Base-by-base conservation (phyloP, 2,329 filamentous ascomycete species). In the Ceratocystis harringtonii region DNA sequence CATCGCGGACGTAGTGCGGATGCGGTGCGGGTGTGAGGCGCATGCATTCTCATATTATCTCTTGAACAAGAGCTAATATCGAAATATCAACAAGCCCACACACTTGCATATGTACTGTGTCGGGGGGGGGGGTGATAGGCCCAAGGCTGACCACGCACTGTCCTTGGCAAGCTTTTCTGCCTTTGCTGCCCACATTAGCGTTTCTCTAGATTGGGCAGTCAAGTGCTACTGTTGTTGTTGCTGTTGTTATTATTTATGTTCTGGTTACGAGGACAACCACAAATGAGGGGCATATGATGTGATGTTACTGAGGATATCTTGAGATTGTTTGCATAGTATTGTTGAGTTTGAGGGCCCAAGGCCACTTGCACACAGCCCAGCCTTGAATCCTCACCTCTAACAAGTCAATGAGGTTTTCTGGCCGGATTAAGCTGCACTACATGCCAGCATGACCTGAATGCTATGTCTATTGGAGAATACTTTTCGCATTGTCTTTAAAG, bases 11-110 rank as follows among this genome's bases (percentile, higher is more conserved):
- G 36, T 25, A 25, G 15, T 30, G 28, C 55, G 28, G 28, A 58
- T 58, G 55, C 55, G 30, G 28, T 36, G 28, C 19, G 8, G 12
- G 55, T n/a, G 55, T 58, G 55, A 58, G 55, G 55, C 55, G 28
- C 55, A 58, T 58, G 55, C 55, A 36, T 36, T 5, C 15, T n/a
- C 55, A 58, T 58, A 58, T 36, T 58, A 58, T 58, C 55, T 32
- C 55, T 30, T 17, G 55, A n/a, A 5, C 36, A 15, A 25, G 28
- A 36, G 55, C 12, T 36, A 58, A 58, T 58, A 58, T 58, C 7
- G 10, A 58, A 58, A 58, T 58, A 58, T 58, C 7, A 4, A 58
- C 10, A 36, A 32, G n/a, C 48, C n/a, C n/a, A 25, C 22, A 52
- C 48, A 19, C 7, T 25, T 52, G 48, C n/a, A 52, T 25, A 52